Percentiles rank a stretch among this genome's conserved stretches.
Conservation (phyloP, 148 eudicot species). For the Polygonum maritimum region DNA sequence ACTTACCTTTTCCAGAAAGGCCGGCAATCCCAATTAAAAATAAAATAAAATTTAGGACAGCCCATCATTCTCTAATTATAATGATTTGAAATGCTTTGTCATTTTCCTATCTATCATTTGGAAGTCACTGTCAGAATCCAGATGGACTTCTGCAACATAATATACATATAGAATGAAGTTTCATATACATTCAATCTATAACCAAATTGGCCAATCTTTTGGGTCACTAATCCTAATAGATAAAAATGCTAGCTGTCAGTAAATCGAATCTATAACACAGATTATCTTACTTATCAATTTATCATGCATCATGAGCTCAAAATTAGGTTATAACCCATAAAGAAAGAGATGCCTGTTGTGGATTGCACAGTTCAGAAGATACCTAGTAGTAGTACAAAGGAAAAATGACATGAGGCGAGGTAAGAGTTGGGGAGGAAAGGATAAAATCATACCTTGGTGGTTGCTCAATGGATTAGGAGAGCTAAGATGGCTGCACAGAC, state of each 20-base stretch:
- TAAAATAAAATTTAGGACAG: background rate
- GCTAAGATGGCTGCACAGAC: too few species aligned
- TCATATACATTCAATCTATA: background rate
- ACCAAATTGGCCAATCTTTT: background rate
- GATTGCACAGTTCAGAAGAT: background rate
- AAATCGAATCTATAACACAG: background rate
- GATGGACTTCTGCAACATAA: background rate
- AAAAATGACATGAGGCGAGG: background rate
- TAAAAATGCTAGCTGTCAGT: background rate
- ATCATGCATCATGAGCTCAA: background rate
- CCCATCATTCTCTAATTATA: background rate
- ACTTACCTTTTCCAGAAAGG: background rate
- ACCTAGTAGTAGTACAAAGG: background rate
- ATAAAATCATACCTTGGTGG: background rate
- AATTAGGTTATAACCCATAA: background rate
- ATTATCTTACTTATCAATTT: background rate
- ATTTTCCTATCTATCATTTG: background rate
- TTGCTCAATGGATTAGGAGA: too few species aligned
- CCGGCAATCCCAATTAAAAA: background rate
- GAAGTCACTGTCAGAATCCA: conserved; percentile 1
- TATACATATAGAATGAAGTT: background rate
- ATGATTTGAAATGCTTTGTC: background rate
- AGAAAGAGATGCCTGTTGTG: background rate
- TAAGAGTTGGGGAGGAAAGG: background rate
- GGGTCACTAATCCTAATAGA: background rate